A percentile compares a stretch with the other conserved stretches of the same genome.
phyloP scores from a whole-genome alignment of 1,139 yeast genomes.

The Kodamaea sp. region DNA sequence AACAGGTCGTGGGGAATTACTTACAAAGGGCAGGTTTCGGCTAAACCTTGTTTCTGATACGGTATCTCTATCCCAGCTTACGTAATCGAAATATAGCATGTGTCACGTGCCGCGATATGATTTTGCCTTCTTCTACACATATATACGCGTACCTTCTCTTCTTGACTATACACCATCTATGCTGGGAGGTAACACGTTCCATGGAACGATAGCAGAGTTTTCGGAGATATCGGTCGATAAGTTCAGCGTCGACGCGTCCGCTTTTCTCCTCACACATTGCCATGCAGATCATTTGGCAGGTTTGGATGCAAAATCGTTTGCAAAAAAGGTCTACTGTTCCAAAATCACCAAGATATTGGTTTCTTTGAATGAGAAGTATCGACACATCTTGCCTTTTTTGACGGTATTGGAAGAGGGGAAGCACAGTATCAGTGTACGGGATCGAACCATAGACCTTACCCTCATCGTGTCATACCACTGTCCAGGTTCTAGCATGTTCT shows the following conservation, averaged over 20 bases:
- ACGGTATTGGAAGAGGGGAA: slow-evolving; percentile 15
- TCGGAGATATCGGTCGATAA: slow-evolving; percentile 44
- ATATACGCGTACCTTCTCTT: too few relatives aligned
- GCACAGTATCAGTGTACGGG: slow-evolving; percentile 15
- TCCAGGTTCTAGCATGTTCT: slow-evolving; percentile 62
- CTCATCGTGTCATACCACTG: slow-evolving; percentile 55
- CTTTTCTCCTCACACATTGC: slow-evolving; percentile 51
- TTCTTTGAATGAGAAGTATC: slow-evolving; percentile 24
- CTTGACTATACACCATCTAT: too few relatives aligned
- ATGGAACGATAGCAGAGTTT: slow-evolving; percentile 34
- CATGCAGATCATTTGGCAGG: slow-evolving; percentile 63
- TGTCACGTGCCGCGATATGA: too few relatives aligned
- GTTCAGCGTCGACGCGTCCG: slow-evolving; percentile 33
- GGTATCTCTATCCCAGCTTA: too few relatives aligned
- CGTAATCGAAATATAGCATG: too few relatives aligned
- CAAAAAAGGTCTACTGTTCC: slow-evolving; percentile 52
- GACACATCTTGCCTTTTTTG: slow-evolving; percentile 23
- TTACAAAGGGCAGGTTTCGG: too few relatives aligned
- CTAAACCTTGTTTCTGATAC: too few relatives aligned
- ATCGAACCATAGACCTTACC: slow-evolving; percentile 13
- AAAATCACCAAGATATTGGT: slow-evolving; percentile 42
- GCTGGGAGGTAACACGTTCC: slow-evolving; percentile 22
- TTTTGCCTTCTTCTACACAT: too few relatives aligned
- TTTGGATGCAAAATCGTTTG: slow-evolving; percentile 37
- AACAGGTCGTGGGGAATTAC: too few relatives aligned